These are phyloP conservation scores for Tulasnella sp. DNA, from an alignment of 768 basidiomycete species.

Conservation along the genomic window DNA sequence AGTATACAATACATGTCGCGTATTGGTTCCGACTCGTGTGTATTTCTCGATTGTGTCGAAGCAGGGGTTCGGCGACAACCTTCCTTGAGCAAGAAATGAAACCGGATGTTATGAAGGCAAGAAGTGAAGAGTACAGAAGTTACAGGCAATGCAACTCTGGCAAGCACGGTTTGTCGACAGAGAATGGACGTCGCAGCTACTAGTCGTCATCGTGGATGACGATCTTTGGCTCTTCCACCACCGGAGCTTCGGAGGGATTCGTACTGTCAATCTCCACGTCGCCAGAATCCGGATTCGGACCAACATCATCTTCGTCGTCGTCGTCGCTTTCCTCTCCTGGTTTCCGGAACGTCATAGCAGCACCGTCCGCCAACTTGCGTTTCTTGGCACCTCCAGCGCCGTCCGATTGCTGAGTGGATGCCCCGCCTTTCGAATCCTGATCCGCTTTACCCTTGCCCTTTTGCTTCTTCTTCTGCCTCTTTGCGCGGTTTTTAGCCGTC, in stretches of 20 bases:
- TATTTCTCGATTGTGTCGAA: too few relatives aligned
- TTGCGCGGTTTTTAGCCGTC: conserved; percentile 91
- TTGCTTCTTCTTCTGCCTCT: conserved; percentile 73
- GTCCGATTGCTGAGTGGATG: neutral
- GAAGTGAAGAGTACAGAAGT: neutral
- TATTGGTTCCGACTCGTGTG: neutral
- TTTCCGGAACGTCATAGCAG: conserved; percentile 48
- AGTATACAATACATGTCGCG: neutral
- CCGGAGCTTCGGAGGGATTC: conserved; percentile 12
- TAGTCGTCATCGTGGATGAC: conserved; percentile 30
- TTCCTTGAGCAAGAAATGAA: too few relatives aligned
- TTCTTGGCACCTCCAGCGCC: conserved; percentile 51
- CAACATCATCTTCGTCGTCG: conserved; percentile 20
- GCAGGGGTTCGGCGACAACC: too few relatives aligned
- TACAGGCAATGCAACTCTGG: neutral
- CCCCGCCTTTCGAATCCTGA: neutral
- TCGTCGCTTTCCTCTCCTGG: conserved; percentile 42
- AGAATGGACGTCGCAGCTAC: neutral
- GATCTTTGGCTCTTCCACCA: conserved; percentile 23
- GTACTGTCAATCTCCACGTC: conserved; percentile 7
- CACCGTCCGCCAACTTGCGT: conserved; percentile 66
- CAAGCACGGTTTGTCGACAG: too few relatives aligned
- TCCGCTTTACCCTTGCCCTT: neutral
- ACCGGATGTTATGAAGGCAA: too few relatives aligned
- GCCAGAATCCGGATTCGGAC: neutral